Evolutionary conservation across 2,329 filamentous ascomycete genomes (phyloP).

Genomic region (Pyrenochaeta sp.): DNA sequence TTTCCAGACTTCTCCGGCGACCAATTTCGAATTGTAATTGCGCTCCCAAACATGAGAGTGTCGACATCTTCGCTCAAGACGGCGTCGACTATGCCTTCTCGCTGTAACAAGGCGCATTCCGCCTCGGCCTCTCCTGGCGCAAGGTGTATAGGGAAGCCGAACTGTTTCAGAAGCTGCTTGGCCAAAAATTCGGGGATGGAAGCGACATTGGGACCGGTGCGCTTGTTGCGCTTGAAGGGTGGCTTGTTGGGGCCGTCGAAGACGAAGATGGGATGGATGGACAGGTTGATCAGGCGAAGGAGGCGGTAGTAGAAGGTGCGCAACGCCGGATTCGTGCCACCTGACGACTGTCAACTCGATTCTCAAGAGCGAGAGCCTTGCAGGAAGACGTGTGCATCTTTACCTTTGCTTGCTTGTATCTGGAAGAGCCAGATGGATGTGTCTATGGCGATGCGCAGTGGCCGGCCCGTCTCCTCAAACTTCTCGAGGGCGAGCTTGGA

Average conservation of each 20-base stretch:
- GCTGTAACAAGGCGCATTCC: constrained; percentile 88
- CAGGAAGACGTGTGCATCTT: constrained; percentile 6
- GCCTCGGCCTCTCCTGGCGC: constrained; percentile 96
- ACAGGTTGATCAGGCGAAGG: constrained; percentile 74
- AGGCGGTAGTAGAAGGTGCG: constrained; percentile 93
- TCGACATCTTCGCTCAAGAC: constrained; percentile 97
- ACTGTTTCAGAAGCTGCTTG: constrained; percentile 82
- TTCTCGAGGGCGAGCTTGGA: constrained; percentile 82
- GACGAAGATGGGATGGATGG: constrained; percentile 87
- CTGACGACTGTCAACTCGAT: constrained; percentile 52
- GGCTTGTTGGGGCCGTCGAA: constrained; percentile 90
- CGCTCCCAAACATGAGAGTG: constrained; percentile 95
- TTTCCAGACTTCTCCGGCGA: constrained; percentile 75
- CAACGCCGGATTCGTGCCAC: constrained; percentile 87
- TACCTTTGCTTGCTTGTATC: constrained; percentile 79
- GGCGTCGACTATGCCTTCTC: constrained; percentile 74
- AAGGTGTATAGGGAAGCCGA: constrained; percentile 83
- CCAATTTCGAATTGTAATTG: constrained; percentile 80
- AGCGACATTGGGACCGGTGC: constrained; percentile 67
- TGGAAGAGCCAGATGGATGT: constrained; percentile 98
- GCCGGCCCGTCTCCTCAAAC: constrained; percentile 72
- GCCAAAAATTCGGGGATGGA: constrained; percentile 75
- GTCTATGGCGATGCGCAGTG: constrained; percentile 88
- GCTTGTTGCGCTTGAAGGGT: constrained; percentile 86
- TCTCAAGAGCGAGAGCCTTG: no score